phyloP scores from a whole-genome alignment of 2,329 filamentous ascomycete genomes.

The Colletotrichum horii region DNA sequence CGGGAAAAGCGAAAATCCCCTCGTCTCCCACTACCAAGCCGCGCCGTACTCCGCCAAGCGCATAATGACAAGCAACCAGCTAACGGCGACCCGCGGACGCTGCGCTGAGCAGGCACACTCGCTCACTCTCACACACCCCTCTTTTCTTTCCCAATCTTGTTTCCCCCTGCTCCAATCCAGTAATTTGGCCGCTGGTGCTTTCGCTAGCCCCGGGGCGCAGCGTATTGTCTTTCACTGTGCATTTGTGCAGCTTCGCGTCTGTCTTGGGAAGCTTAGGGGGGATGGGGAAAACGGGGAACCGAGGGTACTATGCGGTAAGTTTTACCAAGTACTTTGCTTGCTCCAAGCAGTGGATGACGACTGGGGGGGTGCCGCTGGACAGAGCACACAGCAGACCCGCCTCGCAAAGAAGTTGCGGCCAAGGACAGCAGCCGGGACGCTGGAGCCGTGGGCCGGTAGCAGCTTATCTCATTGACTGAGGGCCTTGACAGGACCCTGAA shows the following conservation, averaged over 20 bases:
- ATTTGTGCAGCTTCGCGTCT: background rate
- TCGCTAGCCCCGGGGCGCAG: constrained; percentile 13
- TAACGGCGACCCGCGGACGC: background rate
- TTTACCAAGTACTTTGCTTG: too few relatives aligned
- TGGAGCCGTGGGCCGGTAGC: background rate
- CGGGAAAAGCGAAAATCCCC: background rate
- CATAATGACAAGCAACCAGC: background rate
- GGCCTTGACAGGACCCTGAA: constrained; percentile 17
- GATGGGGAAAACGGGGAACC: background rate
- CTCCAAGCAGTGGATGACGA: too few relatives aligned
- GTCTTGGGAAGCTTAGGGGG: background rate
- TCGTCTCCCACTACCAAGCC: background rate
- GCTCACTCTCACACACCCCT: background rate
- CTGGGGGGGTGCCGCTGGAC: too few relatives aligned
- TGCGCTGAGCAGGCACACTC: too few relatives aligned
- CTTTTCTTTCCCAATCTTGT: background rate
- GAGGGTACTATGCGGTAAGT: too few relatives aligned
- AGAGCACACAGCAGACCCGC: background rate
- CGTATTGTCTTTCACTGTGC: background rate
- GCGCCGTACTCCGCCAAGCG: background rate
- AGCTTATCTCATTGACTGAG: constrained; percentile 1
- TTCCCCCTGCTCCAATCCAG: constrained; percentile 9
- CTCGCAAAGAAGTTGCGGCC: background rate
- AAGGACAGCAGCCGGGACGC: background rate
- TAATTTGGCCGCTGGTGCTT: constrained; percentile 3